Base-by-base conservation (phyloP, 2,329 filamentous ascomycete genomes). In the Furcasterigmium furcatum region DNA sequence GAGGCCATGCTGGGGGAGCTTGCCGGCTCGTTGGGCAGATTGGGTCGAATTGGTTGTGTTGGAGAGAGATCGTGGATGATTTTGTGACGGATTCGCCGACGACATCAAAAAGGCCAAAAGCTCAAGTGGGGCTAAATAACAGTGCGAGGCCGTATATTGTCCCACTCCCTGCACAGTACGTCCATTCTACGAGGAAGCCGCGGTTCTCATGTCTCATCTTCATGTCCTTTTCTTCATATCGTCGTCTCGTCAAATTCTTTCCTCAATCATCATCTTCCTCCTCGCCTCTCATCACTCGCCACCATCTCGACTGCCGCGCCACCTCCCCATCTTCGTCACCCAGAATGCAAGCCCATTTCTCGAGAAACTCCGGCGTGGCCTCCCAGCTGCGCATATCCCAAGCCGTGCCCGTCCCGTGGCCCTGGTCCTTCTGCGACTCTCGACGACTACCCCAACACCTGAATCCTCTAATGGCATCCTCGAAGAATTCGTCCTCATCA, bases 1-100 rank as follows among this genome's bases (percentile, higher is more conserved):
- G 71, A 74, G 30, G 76, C 67, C 78, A 82, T 82, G 18, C 41
- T 43, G 47, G 32, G 18, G 35, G 16, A 13, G 18, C 38, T 39
- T 27, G 24, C 12, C 24, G 24, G 12, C 24, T 7, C 24, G 24
- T 12, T 27, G 7, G n/a, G n/a, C n/a, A n/a, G n/a, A n/a, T n/a
- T n/a, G n/a, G n/a, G n/a, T n/a, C n/a, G n/a, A n/a, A n/a, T n/a
- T n/a, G n/a, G n/a, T n/a, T n/a, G n/a, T n/a, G n/a, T n/a, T n/a
- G n/a, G n/a, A n/a, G n/a, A n/a, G n/a, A n/a, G n/a, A n/a, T n/a
- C n/a, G n/a, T n/a, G n/a, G n/a, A n/a, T n/a, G n/a, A n/a, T n/a
- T n/a, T n/a, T n/a, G n/a, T n/a, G n/a, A n/a, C n/a, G n/a, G n/a
- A n/a, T n/a, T n/a, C n/a, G n/a, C n/a, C n/a, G n/a, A n/a, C n/a